These are phyloP conservation scores for Fusarium circinatum DNA, from an alignment of 2,329 filamentous ascomycete genomes.

Conservation along the genomic window DNA sequence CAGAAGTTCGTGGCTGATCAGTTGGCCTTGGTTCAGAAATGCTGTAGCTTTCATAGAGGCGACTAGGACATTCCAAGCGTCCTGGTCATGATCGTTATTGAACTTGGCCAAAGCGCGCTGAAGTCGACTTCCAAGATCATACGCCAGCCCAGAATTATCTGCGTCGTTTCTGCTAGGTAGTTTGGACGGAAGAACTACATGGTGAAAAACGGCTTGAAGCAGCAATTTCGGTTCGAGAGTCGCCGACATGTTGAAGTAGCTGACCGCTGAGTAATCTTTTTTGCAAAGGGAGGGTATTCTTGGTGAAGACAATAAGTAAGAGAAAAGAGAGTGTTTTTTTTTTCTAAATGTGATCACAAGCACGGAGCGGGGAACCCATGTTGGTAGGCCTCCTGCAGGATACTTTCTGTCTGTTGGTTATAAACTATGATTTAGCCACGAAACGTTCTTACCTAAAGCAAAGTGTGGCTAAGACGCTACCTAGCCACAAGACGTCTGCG, in stretches of 20 bases:
- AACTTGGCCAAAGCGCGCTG: constrained; percentile 1
- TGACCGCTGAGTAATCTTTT: accelerated
- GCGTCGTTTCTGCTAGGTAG: constrained; percentile 19
- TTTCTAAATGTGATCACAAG: not conserved
- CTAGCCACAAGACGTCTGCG: too few relatives aligned
- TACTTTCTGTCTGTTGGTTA: not conserved
- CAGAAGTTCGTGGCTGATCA: not conserved
- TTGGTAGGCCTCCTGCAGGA: not conserved
- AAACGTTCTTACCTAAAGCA: not conserved
- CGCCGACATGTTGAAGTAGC: not conserved
- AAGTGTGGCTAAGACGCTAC: not conserved
- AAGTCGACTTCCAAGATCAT: constrained; percentile 20
- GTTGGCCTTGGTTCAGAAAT: not conserved
- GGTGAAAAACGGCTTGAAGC: constrained; percentile 28
- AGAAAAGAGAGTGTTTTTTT: not conserved
- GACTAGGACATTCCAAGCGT: not conserved
- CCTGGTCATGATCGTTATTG: not conserved
- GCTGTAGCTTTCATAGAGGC: constrained; percentile 3
- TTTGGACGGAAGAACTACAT: constrained; percentile 39
- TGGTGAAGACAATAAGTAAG: accelerated
- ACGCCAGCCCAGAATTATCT: not conserved
- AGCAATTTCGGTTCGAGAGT: not conserved
- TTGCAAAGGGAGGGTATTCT: accelerated
- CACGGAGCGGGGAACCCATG: not conserved
- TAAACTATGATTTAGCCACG: accelerated